Conservation (phyloP, 2,329 filamentous ascomycete species). For the Diaporthe caulivora region DNA sequence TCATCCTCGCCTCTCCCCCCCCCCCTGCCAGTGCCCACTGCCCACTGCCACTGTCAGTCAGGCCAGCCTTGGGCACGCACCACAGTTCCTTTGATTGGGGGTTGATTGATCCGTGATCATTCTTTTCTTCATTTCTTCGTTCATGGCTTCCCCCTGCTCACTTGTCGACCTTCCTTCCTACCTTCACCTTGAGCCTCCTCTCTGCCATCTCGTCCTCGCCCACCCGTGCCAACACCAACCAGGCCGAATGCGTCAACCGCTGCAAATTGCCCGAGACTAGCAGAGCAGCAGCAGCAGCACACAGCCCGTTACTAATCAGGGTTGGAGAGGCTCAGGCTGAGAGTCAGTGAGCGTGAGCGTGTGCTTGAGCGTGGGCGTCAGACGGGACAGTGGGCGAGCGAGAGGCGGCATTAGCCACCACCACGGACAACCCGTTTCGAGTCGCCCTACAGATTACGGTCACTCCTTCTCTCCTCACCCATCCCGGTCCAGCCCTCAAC, state of each 20-base stretch:
- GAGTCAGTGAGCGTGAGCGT: neutral
- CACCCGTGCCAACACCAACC: conserved; percentile 16
- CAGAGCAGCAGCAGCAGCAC: neutral
- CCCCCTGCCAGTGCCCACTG: conserved; percentile 13
- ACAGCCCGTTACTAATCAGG: too few species aligned
- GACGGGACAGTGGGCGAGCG: conserved; percentile 20
- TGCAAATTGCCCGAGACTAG: conserved; percentile 13
- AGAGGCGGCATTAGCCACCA: conserved; percentile 29
- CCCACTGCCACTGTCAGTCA: conserved; percentile 22
- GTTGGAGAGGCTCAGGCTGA: neutral
- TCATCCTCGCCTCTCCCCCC: too few species aligned
- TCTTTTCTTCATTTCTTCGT: conserved; percentile 21
- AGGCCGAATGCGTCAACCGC: conserved; percentile 28
- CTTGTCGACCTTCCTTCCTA: too few species aligned
- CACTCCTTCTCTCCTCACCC: conserved; percentile 37
- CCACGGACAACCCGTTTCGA: conserved; percentile 29
- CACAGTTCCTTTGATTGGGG: conserved; percentile 12
- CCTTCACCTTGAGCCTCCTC: neutral
- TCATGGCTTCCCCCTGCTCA: neutral
- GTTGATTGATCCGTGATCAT: conserved; percentile 5
- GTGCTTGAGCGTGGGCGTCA: neutral
- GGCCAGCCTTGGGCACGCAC: conserved; percentile 23
- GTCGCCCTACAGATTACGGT: conserved; percentile 29
- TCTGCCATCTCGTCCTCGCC: neutral
- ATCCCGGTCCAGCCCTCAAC: conserved; percentile 38